Percentiles rank a stretch among this genome's conserved stretches.
These are phyloP conservation scores for Platanthera guangdongensis DNA, from an alignment of 106 monocot genomes.

Conservation along the genomic window DNA sequence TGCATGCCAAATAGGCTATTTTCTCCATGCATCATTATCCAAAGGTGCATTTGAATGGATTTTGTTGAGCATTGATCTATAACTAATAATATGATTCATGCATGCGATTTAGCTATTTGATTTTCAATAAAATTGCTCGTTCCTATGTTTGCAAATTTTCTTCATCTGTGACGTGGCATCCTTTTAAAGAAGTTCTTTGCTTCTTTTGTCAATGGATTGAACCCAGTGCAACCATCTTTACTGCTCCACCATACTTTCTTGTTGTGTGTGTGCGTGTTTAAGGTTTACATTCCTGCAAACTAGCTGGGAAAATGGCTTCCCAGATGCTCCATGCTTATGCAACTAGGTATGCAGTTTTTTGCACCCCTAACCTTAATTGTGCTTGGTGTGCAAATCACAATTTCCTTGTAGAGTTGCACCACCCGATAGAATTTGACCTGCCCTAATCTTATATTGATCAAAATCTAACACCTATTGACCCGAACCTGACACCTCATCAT, in stretches of 20 bases:
- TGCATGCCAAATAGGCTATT: too few species aligned
- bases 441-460: too few species aligned
- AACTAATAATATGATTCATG: too few species aligned
- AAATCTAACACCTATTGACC: too few species aligned
- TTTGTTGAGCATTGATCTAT: too few species aligned
- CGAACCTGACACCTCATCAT: too few species aligned
- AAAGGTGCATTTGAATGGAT: too few species aligned
- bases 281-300: not conserved
- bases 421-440: too few species aligned
- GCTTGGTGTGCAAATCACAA: not conserved
- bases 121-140: not conserved
- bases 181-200: not conserved
- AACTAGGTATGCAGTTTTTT: not conserved
- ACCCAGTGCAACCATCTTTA: too few species aligned
- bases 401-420: not conserved
- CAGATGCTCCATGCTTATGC: not conserved
- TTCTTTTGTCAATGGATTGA: not conserved
- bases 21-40: too few species aligned
- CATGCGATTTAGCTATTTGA: not conserved
- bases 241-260: too few species aligned
- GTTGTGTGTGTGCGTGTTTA: not conserved
- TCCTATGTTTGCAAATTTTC: not conserved
- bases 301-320: not conserved
- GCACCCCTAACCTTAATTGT: not conserved
- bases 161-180: not conserved